Evolutionary conservation across 768 basidiomycete genomes (phyloP).

Genomic region (Pholiota microspora): DNA sequence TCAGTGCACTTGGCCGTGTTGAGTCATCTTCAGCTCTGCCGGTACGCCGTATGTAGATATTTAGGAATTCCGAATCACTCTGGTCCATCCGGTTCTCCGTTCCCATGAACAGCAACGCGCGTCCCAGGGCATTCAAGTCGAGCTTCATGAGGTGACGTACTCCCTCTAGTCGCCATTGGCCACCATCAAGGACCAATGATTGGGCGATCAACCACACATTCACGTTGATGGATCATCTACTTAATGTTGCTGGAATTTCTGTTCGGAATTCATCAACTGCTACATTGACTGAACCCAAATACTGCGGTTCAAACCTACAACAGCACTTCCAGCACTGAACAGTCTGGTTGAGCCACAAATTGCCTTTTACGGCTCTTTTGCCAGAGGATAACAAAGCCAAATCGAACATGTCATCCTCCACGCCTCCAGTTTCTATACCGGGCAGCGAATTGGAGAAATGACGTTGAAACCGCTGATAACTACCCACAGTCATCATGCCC

Average conservation of each 20-base stretch:
- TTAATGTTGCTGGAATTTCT: too few species aligned
- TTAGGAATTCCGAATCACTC: background rate
- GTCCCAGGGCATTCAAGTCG: background rate
- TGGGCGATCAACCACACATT: too few species aligned
- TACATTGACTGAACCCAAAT: too few species aligned
- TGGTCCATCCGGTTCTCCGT: background rate
- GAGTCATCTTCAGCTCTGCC: background rate
- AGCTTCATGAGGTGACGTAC: background rate
- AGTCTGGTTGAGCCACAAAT: too few species aligned
- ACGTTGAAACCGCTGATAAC: background rate
- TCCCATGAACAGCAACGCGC: background rate
- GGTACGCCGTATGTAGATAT: background rate
- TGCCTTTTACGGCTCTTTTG: too few species aligned
- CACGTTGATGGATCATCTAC: too few species aligned
- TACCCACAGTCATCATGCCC: background rate
- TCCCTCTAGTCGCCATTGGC: background rate
- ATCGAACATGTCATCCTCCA: background rate
- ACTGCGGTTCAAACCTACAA: too few species aligned
- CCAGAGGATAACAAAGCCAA: background rate
- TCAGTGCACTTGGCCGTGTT: too few species aligned
- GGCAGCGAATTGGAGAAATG: background rate
- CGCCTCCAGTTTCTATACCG: too few species aligned
- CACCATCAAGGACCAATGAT: too few species aligned
- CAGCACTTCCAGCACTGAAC: too few species aligned
- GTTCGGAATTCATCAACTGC: too few species aligned